These are phyloP conservation scores for Phytophthora europaea DNA, from an alignment of 352 stramenopile genomes.

Conservation along the genomic window DNA sequence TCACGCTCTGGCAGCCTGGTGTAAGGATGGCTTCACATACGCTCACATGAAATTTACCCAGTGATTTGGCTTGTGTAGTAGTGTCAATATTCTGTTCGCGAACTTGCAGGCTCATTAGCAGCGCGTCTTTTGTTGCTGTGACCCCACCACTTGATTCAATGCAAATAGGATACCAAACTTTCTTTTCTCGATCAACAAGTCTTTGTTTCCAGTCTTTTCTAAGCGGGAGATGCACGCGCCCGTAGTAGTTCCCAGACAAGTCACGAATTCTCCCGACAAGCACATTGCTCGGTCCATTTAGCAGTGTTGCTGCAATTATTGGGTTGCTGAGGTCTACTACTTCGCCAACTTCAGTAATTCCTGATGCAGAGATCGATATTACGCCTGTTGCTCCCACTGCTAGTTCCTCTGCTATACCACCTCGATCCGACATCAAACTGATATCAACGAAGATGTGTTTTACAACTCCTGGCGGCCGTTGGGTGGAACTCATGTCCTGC, in stretches of 20 bases:
- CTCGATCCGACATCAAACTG: slow-evolving; percentile 20
- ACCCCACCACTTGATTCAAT: slow-evolving; percentile 1
- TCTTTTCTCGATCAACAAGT: slow-evolving; percentile 19
- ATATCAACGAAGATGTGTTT: slow-evolving; percentile 33
- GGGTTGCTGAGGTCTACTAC: slow-evolving; percentile 38
- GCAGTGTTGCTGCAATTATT: slow-evolving; percentile 15
- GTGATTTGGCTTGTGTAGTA: neutral
- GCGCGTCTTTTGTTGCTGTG: slow-evolving; percentile 14
- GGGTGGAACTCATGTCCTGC: neutral
- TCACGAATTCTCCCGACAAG: slow-evolving; percentile 38
- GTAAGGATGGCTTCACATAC: slow-evolving; percentile 27
- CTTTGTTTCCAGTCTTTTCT: slow-evolving; percentile 39
- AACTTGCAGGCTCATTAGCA: slow-evolving; percentile 34
- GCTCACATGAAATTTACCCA: slow-evolving; percentile 28
- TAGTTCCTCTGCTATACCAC: slow-evolving; percentile 11
- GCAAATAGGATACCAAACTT: slow-evolving; percentile 21
- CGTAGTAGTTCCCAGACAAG: slow-evolving; percentile 25
- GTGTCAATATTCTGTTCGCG: neutral
- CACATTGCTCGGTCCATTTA: slow-evolving; percentile 14
- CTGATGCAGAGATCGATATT: slow-evolving; percentile 18
- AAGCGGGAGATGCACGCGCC: slow-evolving; percentile 43
- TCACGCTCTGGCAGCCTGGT: slow-evolving; percentile 5
- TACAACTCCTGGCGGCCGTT: neutral
- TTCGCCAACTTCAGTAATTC: slow-evolving; percentile 26
- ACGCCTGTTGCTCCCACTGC: slow-evolving; percentile 16